Percentiles rank a stretch among this genome's conserved stretches.
Conservation (phyloP, 140 eudicot genomes). For the Cichorium intybus region DNA sequence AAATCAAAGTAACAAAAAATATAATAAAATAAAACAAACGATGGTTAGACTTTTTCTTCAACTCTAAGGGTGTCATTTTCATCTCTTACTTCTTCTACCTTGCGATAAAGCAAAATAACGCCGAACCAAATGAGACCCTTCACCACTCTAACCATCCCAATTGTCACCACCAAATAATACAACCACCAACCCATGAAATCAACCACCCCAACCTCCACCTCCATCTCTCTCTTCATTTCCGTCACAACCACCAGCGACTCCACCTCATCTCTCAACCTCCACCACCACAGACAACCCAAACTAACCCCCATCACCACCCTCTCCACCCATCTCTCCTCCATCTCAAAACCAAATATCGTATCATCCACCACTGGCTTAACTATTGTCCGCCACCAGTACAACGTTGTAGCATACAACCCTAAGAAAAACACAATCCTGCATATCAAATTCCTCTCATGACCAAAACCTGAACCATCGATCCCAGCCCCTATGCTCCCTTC, state of each 20-base stretch:
- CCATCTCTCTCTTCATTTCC: slow-evolving; percentile 46
- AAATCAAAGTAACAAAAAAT: neutral
- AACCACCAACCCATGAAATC: slow-evolving; percentile 83
- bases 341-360: slow-evolving; percentile 45
- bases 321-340: slow-evolving; percentile 67
- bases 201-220: slow-evolving; percentile 31
- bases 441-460: slow-evolving; percentile 34
- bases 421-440: slow-evolving; percentile 47
- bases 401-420: slow-evolving; percentile 70
- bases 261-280: slow-evolving; percentile 75
- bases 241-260: slow-evolving; percentile 58
- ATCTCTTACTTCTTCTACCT: slow-evolving; percentile 27
- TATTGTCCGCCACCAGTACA: slow-evolving; percentile 56
- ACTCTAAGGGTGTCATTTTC: slow-evolving; percentile 20
- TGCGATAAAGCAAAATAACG: slow-evolving; percentile 35
- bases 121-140: slow-evolving; percentile 50
- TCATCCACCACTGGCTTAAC: slow-evolving; percentile 90
- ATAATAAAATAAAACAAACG: neutral
- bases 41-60: slow-evolving; percentile 58
- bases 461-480: slow-evolving; percentile 52
- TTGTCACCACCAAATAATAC: slow-evolving; percentile 68
- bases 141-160: slow-evolving; percentile 68
- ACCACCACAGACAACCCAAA: slow-evolving; percentile 83
- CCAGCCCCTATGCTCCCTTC: slow-evolving; percentile 81
- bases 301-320: slow-evolving; percentile 60